phyloP scores from a whole-genome alignment of 768 basidiomycete species.

The Trametes gibbosa region DNA sequence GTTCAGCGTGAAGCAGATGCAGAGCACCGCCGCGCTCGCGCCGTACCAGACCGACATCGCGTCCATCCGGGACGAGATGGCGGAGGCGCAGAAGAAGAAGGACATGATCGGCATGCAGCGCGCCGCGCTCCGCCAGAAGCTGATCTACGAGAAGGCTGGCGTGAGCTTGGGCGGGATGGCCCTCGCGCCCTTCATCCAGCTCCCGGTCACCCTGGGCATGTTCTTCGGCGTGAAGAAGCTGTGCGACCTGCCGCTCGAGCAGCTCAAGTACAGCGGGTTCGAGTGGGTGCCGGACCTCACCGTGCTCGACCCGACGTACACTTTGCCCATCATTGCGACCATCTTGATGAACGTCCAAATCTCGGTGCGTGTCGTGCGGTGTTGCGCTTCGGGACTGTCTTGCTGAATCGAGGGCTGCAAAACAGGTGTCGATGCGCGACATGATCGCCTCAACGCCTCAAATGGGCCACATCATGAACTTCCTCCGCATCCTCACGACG shows the following conservation, averaged over 20 bases:
- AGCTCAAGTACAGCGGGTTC: slow-evolving; percentile 75
- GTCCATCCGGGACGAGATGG: slow-evolving; percentile 49
- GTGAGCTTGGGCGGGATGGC: slow-evolving; percentile 57
- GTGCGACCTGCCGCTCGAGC: slow-evolving; percentile 67
- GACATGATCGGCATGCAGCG: slow-evolving; percentile 44
- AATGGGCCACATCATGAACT: slow-evolving; percentile 67
- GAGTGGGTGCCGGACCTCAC: slow-evolving; percentile 77
- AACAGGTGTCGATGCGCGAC: slow-evolving; percentile 52
- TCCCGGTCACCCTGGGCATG: slow-evolving; percentile 73
- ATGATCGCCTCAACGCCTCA: slow-evolving; percentile 41
- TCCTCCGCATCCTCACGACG: slow-evolving; percentile 56
- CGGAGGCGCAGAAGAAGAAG: slow-evolving; percentile 27
- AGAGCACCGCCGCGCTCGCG: slow-evolving; percentile 56
- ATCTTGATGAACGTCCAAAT: slow-evolving; percentile 69
- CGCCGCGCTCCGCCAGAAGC: slow-evolving; percentile 43
- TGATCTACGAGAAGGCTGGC: slow-evolving; percentile 61
- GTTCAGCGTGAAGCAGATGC: slow-evolving; percentile 52
- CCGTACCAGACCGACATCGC: slow-evolving; percentile 60
- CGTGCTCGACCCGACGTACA: slow-evolving; percentile 66
- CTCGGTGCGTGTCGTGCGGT: slow-evolving; percentile 43
- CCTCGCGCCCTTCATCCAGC: slow-evolving; percentile 61
- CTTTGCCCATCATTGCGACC: slow-evolving; percentile 62
- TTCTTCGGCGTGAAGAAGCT: slow-evolving; percentile 81
- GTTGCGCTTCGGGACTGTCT: neutral
- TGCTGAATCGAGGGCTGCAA: neutral